Percentiles rank a stretch among this genome's conserved stretches.
These are phyloP conservation scores for Yamadazyma triangularis DNA, from an alignment of 1,139 yeast genomes.

Conservation along the genomic window DNA sequence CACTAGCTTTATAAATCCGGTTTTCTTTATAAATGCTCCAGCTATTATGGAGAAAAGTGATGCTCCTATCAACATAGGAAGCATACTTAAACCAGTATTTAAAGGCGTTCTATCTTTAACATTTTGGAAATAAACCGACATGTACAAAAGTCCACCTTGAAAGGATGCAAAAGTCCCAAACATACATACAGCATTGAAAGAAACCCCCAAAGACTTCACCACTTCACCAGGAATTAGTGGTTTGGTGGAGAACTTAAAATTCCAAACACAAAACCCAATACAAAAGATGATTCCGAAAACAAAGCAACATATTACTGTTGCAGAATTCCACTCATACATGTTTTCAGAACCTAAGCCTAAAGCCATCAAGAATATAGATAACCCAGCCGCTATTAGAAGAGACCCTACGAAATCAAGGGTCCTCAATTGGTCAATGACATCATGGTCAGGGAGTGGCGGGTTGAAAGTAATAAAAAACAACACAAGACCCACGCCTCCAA, in stretches of 20 bases:
- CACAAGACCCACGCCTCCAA: conserved; percentile 29
- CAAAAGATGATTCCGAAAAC: conserved; percentile 35
- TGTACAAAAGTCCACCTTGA: conserved; percentile 22
- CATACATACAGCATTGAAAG: conserved; percentile 19
- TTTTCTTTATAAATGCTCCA: conserved; percentile 27
- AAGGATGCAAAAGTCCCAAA: conserved; percentile 22
- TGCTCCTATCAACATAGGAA: conserved; percentile 34
- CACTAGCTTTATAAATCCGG: conserved; percentile 28
- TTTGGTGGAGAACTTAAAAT: conserved; percentile 19
- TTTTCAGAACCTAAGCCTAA: conserved; percentile 39
- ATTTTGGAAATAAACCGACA: conserved; percentile 36
- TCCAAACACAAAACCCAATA: conserved; percentile 22
- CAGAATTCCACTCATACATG: conserved; percentile 47
- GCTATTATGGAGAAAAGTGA: conserved; percentile 24
- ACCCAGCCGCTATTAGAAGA: conserved; percentile 39
- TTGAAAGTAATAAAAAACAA: conserved; percentile 24
- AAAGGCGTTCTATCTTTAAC: conserved; percentile 28
- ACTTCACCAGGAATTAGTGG: conserved; percentile 27
- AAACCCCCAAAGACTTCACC: conserved; percentile 18
- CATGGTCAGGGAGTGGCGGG: conserved; percentile 27
- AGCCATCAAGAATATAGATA: conserved; percentile 39
- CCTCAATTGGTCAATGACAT: conserved; percentile 25
- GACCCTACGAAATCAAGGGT: conserved; percentile 50
- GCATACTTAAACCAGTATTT: conserved; percentile 35
- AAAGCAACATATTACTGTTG: conserved; percentile 45